Evolutionary conservation across 352 stramenopile species (phyloP), one percentile per base, ranked within the genome.

Genomic region (Globisporangium rhizosaccharum): DNA sequence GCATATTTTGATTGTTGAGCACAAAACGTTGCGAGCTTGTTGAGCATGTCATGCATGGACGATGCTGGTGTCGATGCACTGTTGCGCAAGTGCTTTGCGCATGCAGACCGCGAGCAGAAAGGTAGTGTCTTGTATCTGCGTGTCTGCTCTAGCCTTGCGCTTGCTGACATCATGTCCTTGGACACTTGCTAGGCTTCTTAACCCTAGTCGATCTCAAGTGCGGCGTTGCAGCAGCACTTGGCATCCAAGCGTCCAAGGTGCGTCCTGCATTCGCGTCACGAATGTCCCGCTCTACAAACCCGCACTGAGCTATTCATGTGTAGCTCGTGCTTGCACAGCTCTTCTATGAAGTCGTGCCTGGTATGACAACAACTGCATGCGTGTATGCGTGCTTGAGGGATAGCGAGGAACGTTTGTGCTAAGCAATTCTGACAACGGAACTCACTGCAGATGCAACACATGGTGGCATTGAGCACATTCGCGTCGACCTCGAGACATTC

Each of bases 281-380:
- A n/a, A 6, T 23, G 3, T 0, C 5, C 6, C 4, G 4, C 7
- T 20, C 10, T 17, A 18, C n/a, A 9, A 2, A 11, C 30, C 28
- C 9, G 25, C 20, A 1, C 28, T 7, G 18, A 25, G 18, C 49
- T 47, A 10, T 37, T 45, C 6, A 17, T 17, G 25, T 46, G 48
- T 54, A 89, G 80, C 59, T 90, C 36, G 53, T 87, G 50, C 57
- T 90, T n/a, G 59, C 67, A 17, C 76, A 90, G 56, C 71, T 90
- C 56, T 90, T 90, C 58, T 37, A 25, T 4, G 49, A 55, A 3
- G 61, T 26, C 20, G 53, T 66, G 1, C 53, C 60, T 25, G 53
- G 60, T 66, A 25, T 20, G 46, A 10, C 33, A 37, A 37, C 33
- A 10, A 37, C 33, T 36, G 30, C n/a, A n/a, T n/a, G n/a, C n/a